Percentiles rank a stretch among this genome's conserved stretches.
Evolutionary conservation across 768 basidiomycete genomes (phyloP).

Genomic region (Hypholoma fasciculare): DNA sequence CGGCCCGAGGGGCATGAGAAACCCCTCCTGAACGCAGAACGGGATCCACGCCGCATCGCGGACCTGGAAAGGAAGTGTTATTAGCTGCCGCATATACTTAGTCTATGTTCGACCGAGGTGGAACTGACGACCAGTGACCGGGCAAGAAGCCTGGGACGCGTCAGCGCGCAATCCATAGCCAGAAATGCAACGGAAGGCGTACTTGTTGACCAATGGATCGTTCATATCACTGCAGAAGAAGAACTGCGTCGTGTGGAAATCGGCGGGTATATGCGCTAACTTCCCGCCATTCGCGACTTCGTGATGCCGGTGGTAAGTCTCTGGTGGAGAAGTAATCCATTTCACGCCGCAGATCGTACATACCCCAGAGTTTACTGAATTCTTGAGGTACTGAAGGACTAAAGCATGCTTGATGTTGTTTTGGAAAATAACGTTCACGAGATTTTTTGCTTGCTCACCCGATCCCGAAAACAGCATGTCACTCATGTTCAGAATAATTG

Average conservation of each 20-base stretch:
- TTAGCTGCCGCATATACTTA: neutral
- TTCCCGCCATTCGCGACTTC: constrained; percentile 37
- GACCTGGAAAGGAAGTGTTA: constrained; percentile 22
- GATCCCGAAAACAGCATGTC: constrained; percentile 12
- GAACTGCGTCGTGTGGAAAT: constrained; percentile 33
- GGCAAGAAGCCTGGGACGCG: constrained; percentile 11
- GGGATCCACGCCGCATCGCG: constrained; percentile 38
- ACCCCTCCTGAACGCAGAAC: constrained; percentile 30
- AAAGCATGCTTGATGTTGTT: constrained; percentile 32
- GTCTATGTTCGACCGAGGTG: neutral
- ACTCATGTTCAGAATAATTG: neutral
- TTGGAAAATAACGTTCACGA: neutral
- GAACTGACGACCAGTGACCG: constrained; percentile 29
- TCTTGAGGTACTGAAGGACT: constrained; percentile 32
- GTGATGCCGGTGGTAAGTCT: neutral
- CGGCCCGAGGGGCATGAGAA: constrained; percentile 35
- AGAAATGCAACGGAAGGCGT: neutral
- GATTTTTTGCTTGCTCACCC: constrained; percentile 7
- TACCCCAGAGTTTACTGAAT: constrained; percentile 35
- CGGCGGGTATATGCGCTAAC: constrained; percentile 30
- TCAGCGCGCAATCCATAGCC: too few species aligned
- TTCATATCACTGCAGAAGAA: constrained; percentile 37
- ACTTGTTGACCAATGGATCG: constrained; percentile 39
- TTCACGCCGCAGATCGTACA: neutral
- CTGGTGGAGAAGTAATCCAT: neutral